Percentiles rank a stretch among this genome's conserved stretches.
phyloP scores from a whole-genome alignment of 1,284 basidiomycete species.

The Cryptococcus wingfieldii region DNA sequence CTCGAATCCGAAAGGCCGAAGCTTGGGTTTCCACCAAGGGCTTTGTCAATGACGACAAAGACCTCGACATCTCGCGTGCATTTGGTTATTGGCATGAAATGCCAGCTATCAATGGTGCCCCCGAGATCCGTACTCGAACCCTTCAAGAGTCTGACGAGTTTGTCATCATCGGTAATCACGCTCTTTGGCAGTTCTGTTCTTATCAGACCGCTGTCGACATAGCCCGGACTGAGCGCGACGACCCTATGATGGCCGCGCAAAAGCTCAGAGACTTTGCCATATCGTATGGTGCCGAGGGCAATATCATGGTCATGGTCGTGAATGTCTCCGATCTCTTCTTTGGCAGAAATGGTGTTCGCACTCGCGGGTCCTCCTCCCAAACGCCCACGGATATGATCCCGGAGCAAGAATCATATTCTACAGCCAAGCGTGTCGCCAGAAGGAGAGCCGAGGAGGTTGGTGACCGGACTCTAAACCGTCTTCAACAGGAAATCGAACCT shows the following conservation, averaged over 20 bases:
- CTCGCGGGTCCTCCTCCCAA: constrained; percentile 51
- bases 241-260: constrained; percentile 96
- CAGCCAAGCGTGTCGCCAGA: constrained; percentile 28
- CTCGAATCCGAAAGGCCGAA: constrained; percentile 83
- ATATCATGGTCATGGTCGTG: constrained; percentile 98
- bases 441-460: constrained; percentile 47
- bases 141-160: constrained; percentile 90
- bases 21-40: constrained; percentile 96
- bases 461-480: constrained; percentile 53
- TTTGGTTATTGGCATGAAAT: constrained; percentile 92
- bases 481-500: constrained; percentile 79
- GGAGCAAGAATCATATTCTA: constrained; percentile 5
- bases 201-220: constrained; percentile 97
- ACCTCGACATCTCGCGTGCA: constrained; percentile 82
- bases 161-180: constrained; percentile 89
- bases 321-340: constrained; percentile 75
- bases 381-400: constrained; percentile 18
- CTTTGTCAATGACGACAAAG: constrained; percentile 73
- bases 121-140: constrained; percentile 67
- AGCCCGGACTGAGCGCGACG: constrained; percentile 73
- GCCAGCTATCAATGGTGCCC: constrained; percentile 85
- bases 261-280: constrained; percentile 96
- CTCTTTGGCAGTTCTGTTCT: constrained; percentile 90
- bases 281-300: constrained; percentile 90
- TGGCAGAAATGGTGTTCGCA: constrained; percentile 46